Conservation (phyloP, 257 asterid species). For the Petunia secreta region DNA sequence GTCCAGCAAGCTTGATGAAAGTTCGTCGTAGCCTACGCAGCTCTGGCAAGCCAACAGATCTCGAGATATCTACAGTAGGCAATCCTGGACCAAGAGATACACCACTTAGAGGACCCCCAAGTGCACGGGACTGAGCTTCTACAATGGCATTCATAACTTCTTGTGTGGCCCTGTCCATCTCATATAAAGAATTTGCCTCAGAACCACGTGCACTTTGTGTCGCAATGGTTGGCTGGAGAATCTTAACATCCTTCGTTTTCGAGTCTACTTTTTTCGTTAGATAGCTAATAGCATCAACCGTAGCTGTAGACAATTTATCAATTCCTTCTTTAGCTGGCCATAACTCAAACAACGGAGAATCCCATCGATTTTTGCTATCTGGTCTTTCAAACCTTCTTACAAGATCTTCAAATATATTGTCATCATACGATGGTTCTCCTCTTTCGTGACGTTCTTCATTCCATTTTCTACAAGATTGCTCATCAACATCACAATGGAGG, state of each 20-base stretch:
- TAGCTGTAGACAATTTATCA: conserved; percentile 61
- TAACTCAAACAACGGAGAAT: conserved; percentile 87
- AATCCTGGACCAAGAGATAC: conserved; percentile 68
- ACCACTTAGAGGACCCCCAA: conserved; percentile 69
- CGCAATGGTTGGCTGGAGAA: conserved; percentile 93
- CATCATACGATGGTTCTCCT: conserved; percentile 56
- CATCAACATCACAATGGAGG: conserved; percentile 73
- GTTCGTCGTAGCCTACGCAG: conserved; percentile 85
- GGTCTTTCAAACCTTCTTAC: conserved; percentile 93
- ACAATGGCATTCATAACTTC: conserved; percentile 73
- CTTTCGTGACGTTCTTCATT: conserved; percentile 65
- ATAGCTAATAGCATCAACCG: conserved; percentile 72
- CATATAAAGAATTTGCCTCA: conserved; percentile 84
- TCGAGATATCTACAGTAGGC: conserved; percentile 64
- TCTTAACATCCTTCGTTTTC: conserved; percentile 72
- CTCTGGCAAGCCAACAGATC: conserved; percentile 83
- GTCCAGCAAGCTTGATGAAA: conserved; percentile 80
- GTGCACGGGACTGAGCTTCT: conserved; percentile 83
- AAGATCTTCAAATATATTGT: conserved; percentile 73
- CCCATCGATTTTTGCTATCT: conserved; percentile 90
- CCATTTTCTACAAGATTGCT: conserved; percentile 67
- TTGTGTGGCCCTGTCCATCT: conserved; percentile 88
- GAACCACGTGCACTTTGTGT: conserved; percentile 66
- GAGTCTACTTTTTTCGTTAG: conserved; percentile 85
- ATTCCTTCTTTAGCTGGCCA: conserved; percentile 75